Percentiles rank a stretch among this genome's conserved stretches.
phyloP scores from a whole-genome alignment of 2,329 filamentous ascomycete species.

The Pseudogymnoascus verrucosus region DNA sequence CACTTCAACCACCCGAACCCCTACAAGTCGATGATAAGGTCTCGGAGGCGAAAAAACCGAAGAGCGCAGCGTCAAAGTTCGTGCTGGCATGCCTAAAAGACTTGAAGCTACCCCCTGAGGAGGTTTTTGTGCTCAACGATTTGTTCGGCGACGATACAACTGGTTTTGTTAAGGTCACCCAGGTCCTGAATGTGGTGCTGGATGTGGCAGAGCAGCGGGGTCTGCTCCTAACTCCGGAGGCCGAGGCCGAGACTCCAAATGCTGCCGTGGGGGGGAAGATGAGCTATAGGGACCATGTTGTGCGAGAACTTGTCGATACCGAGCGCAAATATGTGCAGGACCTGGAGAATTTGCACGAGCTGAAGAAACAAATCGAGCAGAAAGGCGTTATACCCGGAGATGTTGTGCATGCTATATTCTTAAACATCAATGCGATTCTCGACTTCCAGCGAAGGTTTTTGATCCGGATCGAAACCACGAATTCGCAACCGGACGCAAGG shows the following conservation, averaged over 20 bases:
- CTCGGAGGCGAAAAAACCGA: conserved; percentile 67
- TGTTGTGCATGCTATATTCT: conserved; percentile 85
- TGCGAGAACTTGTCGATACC: conserved; percentile 86
- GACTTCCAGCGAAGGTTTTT: conserved; percentile 94
- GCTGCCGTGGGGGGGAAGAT: conserved; percentile 51
- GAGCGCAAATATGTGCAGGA: conserved; percentile 98
- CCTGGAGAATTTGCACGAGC: conserved; percentile 82
- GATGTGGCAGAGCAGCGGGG: conserved; percentile 76
- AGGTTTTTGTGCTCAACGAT: conserved; percentile 88
- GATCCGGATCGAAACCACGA: conserved; percentile 92
- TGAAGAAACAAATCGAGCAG: conserved; percentile 85
- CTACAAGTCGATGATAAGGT: conserved; percentile 59
- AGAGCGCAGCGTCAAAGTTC: conserved; percentile 87
- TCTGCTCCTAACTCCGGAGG: conserved; percentile 55
- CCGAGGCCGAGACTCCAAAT: conserved; percentile 43
- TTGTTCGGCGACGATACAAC: conserved; percentile 91
- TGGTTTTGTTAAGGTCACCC: conserved; percentile 93
- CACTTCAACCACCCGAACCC: conserved; percentile 60
- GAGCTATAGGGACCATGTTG: conserved; percentile 74
- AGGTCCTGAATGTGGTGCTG: conserved; percentile 85
- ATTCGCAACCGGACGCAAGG: conserved; percentile 64
- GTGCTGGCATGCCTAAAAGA: conserved; percentile 81
- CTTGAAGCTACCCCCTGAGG: conserved; percentile 66
- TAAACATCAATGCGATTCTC: conserved; percentile 89
- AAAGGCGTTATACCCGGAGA: conserved; percentile 84